Conservation (phyloP, 345 rosid genomes). For the Excoecaria agallocha region DNA sequence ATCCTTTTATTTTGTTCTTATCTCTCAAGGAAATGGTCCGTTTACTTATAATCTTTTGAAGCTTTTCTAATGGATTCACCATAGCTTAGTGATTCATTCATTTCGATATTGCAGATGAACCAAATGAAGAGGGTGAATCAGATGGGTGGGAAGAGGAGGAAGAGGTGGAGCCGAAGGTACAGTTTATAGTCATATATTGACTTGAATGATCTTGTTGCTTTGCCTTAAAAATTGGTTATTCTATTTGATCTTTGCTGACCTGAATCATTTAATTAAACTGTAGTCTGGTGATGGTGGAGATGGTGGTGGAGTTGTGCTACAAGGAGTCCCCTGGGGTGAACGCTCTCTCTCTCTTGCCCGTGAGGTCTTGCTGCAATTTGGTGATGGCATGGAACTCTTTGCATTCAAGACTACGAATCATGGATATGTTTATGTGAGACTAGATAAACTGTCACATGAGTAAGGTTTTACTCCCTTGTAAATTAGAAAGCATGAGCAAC, state of each 20-base stretch:
- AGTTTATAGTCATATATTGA: not conserved
- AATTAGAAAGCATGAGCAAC: not conserved
- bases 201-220: slow-evolving; percentile 10
- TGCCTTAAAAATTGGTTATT: slow-evolving; percentile 13
- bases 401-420: slow-evolving; percentile 77
- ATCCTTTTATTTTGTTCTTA: not conserved
- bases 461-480: slow-evolving; percentile 29
- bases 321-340: slow-evolving; percentile 74
- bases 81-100: not conserved
- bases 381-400: slow-evolving; percentile 53
- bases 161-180: slow-evolving; percentile 59
- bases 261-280: not conserved
- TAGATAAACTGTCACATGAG: slow-evolving; percentile 72
- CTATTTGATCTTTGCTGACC: not conserved
- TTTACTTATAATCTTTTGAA: not conserved
- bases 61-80: not conserved
- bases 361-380: slow-evolving; percentile 47
- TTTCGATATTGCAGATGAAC: slow-evolving; percentile 40
- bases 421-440: slow-evolving; percentile 74
- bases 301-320: slow-evolving; percentile 82
- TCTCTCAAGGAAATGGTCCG: not conserved
- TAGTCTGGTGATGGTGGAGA: slow-evolving; percentile 86
- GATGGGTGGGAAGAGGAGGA: slow-evolving; percentile 89
- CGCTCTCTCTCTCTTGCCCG: slow-evolving; percentile 58
- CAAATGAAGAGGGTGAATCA: slow-evolving; percentile 46